These are phyloP conservation scores for Syzygium oleosum DNA, from an alignment of 345 rosid species.

Conservation along the genomic window DNA sequence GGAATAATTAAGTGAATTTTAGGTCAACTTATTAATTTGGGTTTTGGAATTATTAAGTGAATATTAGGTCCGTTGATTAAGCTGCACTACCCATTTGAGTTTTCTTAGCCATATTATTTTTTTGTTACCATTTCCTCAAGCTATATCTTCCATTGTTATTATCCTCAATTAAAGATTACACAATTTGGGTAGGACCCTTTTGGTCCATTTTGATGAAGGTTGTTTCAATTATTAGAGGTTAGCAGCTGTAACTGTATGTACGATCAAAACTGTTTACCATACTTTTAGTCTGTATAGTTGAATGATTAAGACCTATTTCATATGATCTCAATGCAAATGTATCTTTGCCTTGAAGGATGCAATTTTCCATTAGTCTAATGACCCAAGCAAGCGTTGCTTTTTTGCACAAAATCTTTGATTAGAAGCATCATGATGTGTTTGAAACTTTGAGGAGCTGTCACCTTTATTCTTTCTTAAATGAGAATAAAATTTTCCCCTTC, in stretches of 20 bases:
- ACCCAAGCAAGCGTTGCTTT: neutral
- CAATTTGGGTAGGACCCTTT: neutral
- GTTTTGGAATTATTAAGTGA: neutral
- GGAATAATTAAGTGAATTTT: neutral
- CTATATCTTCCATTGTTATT: neutral
- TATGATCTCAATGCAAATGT: neutral
- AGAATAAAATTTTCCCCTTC: conserved; percentile 10
- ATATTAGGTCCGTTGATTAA: neutral
- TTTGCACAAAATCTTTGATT: conserved; percentile 8
- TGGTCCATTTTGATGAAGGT: neutral
- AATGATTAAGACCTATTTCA: neutral
- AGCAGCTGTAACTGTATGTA: neutral
- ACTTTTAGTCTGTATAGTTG: conserved; percentile 16
- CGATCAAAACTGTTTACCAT: neutral
- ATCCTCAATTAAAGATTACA: neutral
- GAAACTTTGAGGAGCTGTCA: conserved; percentile 1
- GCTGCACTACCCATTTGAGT: neutral
- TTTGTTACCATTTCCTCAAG: neutral
- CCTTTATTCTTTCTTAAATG: conserved; percentile 14
- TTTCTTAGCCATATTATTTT: neutral
- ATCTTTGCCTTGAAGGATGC: neutral
- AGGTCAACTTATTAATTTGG: neutral
- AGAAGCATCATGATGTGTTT: conserved; percentile 11
- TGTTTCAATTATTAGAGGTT: neutral
- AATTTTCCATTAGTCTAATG: conserved; percentile 1